A percentile compares a stretch with the other conserved stretches of the same genome.
Evolutionary conservation across 352 stramenopile genomes (phyloP).

Genomic region (Plasmopara muralis): DNA sequence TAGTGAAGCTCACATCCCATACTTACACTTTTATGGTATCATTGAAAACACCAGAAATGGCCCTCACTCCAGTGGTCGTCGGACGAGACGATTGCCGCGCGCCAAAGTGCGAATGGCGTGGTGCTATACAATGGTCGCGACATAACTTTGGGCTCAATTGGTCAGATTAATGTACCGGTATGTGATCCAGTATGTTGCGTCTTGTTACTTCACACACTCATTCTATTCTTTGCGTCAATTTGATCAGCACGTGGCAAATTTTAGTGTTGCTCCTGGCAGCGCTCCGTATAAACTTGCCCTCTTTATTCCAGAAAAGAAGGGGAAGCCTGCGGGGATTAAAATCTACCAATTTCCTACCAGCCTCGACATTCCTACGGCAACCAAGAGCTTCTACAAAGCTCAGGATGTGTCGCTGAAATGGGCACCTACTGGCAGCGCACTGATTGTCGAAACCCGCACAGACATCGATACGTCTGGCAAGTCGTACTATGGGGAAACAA

Average conservation of each 20-base stretch:
- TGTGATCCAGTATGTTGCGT: constrained; percentile 1
- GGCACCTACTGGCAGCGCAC: constrained; percentile 75
- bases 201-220: constrained; percentile 1
- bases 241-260: constrained; percentile 64
- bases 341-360: constrained; percentile 74
- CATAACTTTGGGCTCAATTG: constrained; percentile 46
- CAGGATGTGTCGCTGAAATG: constrained; percentile 88
- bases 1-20: background rate
- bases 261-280: constrained; percentile 73
- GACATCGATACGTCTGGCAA: constrained; percentile 90
- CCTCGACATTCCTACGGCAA: constrained; percentile 53
- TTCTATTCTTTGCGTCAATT: background rate
- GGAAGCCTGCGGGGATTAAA: constrained; percentile 80
- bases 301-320: constrained; percentile 88
- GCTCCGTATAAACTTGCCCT: constrained; percentile 79
- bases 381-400: constrained; percentile 89
- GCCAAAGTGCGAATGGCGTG: constrained; percentile 69
- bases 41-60: constrained; percentile 54
- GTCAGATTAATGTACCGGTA: constrained; percentile 70
- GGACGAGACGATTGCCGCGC: constrained; percentile 82
- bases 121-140: constrained; percentile 72
- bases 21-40: too few relatives aligned
- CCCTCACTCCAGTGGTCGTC: constrained; percentile 87
- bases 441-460: constrained; percentile 89
- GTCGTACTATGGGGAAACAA: constrained; percentile 97